phyloP scores from a whole-genome alignment of 2,329 filamentous ascomycete species.

The Sclerotinia subarctica region DNA sequence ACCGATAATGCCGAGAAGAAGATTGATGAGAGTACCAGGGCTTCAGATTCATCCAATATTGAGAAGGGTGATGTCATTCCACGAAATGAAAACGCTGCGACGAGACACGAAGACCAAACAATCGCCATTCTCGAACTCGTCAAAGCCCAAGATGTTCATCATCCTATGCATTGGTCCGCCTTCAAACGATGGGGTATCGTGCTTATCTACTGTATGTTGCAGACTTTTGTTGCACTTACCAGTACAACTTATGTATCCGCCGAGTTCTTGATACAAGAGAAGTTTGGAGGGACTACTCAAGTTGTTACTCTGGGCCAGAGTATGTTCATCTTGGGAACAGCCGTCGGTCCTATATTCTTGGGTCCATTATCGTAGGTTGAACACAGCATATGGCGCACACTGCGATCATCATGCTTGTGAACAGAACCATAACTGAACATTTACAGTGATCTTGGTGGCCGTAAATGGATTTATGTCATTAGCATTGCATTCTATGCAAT shows the following conservation, averaged over 20 bases:
- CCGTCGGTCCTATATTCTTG: slow-evolving; percentile 43
- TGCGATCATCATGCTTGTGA: slow-evolving; percentile 10
- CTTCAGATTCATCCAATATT: slow-evolving; percentile 13
- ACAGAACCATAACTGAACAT: slow-evolving; percentile 14
- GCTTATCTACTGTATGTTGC: slow-evolving; percentile 33
- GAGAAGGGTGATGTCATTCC: slow-evolving; percentile 13
- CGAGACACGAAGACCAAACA: slow-evolving; percentile 21
- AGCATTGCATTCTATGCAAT: slow-evolving; percentile 49
- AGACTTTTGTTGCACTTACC: slow-evolving; percentile 39
- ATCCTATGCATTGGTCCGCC: slow-evolving; percentile 35
- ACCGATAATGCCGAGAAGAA: slow-evolving; percentile 20
- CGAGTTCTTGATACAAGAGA: slow-evolving; percentile 41
- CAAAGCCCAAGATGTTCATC: slow-evolving; percentile 32
- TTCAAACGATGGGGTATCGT: slow-evolving; percentile 33
- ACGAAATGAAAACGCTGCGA: slow-evolving; percentile 15
- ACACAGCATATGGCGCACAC: slow-evolving; percentile 2
- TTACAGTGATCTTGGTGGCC: slow-evolving; percentile 42
- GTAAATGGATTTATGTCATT: slow-evolving; percentile 46
- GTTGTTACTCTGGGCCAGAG: slow-evolving; percentile 43
- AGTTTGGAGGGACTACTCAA: slow-evolving; percentile 41
- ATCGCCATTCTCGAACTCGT: slow-evolving; percentile 33
- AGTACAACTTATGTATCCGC: slow-evolving; percentile 40
- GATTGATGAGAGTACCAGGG: background rate
- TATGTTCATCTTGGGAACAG: slow-evolving; percentile 45
- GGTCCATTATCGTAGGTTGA: slow-evolving; percentile 42